Evolutionary conservation across 768 basidiomycete genomes (phyloP), one percentile per base, ranked within the genome.

Genomic region (Gymnopilus dilepis): DNA sequence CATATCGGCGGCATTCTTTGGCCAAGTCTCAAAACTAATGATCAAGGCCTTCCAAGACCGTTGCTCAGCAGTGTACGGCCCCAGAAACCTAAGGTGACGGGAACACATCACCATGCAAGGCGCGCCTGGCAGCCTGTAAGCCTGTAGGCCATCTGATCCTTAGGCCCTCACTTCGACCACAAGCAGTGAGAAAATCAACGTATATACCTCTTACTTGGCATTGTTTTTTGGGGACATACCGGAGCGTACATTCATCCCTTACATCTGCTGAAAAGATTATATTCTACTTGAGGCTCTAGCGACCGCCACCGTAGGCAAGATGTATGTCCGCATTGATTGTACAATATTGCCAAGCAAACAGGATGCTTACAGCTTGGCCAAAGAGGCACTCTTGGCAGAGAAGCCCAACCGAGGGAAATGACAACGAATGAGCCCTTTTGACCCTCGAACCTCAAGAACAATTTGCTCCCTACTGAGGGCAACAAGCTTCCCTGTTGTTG

Each of bases 1-100:
- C 4, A 82, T 96, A n/a, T 92, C 93, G 4, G 82, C 88, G 21
- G 78, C 87, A 3, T 95, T 98, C 72, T 93, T 98, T 71, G 91
- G 91, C 8, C 87, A 91, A 70, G 89, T 97, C 4, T 92, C 92
- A 3, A 86, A 85, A 66, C 82, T 90, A 75, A 98, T 97, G 94
- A 89, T 98, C 22, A 78, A 89, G 56, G 95, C 96, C 1, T 99
- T 99, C 67, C 95, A 98, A 76, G 82, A 89, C 64, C 84, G 95
- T 26, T 97, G 94, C 73, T 45, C 80, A 58, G 77, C 82, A 53
- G 78, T 97, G 5, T 95, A 95, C 68, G 91, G 92, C 4, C 72
- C 71, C 19, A 74, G 79, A n/a, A 45, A 24, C 15, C 22, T 28
- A 31, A 50, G 30, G 8, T 37, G 19, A 24, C 28, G 5, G 15